Evolutionary conservation across 2,329 filamentous ascomycete genomes (phyloP).

Genomic region (Cercospora sp.): DNA sequence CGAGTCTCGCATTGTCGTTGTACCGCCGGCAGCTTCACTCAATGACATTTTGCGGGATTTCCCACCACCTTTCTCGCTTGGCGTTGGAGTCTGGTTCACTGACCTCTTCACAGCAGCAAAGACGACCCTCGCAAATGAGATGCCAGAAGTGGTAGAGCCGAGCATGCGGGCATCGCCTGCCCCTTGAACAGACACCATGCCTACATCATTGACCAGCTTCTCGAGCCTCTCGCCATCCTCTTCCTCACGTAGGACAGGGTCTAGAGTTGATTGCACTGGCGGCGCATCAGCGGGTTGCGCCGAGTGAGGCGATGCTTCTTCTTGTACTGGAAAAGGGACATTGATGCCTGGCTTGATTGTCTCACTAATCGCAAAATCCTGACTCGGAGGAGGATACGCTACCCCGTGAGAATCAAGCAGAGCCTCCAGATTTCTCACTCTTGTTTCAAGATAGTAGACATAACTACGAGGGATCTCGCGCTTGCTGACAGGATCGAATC

Average conservation of each 20-base stretch:
- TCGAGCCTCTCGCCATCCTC: conserved; percentile 63
- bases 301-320: conserved; percentile 22
- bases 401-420: conserved; percentile 70
- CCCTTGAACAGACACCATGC: conserved; percentile 75
- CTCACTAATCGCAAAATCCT: conserved; percentile 56
- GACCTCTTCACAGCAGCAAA: conserved; percentile 89
- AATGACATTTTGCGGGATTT: conserved; percentile 56
- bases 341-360: conserved; percentile 40
- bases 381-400: conserved; percentile 66
- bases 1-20: conserved; percentile 86
- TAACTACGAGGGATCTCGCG: conserved; percentile 86
- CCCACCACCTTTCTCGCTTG: conserved; percentile 61
- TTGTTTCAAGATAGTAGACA: conserved; percentile 89
- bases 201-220: conserved; percentile 67
- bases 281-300: neutral
- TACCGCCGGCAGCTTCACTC: conserved; percentile 54
- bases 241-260: conserved; percentile 43
- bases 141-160: conserved; percentile 75
- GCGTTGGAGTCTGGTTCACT: conserved; percentile 54
- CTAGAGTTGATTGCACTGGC: conserved; percentile 30
- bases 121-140: conserved; percentile 91
- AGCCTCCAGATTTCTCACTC: conserved; percentile 79
- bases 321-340: conserved; percentile 37
- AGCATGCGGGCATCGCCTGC: conserved; percentile 77
- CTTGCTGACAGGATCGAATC: conserved; percentile 95